A percentile compares a stretch with the other conserved stretches of the same genome.
Evolutionary conservation across 202 grass and related monocot genomes (phyloP).

Genomic region (Alloteropsis angusta): DNA sequence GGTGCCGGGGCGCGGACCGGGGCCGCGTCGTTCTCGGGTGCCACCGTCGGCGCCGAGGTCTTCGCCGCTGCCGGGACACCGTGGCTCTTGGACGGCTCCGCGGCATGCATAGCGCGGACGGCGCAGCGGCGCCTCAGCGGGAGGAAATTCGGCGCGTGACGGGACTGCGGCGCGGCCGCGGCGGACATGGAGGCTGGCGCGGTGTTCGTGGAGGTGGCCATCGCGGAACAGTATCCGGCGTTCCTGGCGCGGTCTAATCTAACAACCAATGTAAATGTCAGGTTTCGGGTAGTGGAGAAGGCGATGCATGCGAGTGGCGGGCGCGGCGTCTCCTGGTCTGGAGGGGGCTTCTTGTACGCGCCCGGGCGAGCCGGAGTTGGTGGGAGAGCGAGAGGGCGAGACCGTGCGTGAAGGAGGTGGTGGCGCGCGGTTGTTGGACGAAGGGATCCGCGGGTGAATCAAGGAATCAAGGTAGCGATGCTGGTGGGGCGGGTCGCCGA

Average conservation of each 20-base stretch:
- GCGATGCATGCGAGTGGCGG: conserved; percentile 11
- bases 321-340: conserved; percentile 33
- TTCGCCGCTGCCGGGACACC: conserved; percentile 10
- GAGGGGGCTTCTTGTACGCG: conserved; percentile 21
- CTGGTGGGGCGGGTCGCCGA: no score
- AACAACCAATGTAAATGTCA: not conserved
- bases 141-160: not conserved
- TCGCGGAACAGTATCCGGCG: not conserved
- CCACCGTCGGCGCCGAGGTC: not conserved
- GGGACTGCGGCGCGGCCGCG: not conserved
- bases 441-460: not conserved
- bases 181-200: not conserved
- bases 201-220: conserved; percentile 20
- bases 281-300: not conserved
- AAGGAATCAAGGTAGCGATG: no score
- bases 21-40: not conserved
- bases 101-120: conserved; percentile 38
- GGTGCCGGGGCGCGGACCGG: not conserved
- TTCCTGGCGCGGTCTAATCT: not conserved
- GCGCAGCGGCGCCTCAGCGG: not conserved
- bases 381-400: conserved; percentile 6
- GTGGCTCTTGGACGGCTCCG: conserved; percentile 29
- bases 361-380: conserved; percentile 31
- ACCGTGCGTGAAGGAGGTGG: not conserved
- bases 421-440: conserved; percentile 24